phyloP scores from a whole-genome alignment of 2,329 filamentous ascomycete species.

The Epichloe coenophiala region DNA sequence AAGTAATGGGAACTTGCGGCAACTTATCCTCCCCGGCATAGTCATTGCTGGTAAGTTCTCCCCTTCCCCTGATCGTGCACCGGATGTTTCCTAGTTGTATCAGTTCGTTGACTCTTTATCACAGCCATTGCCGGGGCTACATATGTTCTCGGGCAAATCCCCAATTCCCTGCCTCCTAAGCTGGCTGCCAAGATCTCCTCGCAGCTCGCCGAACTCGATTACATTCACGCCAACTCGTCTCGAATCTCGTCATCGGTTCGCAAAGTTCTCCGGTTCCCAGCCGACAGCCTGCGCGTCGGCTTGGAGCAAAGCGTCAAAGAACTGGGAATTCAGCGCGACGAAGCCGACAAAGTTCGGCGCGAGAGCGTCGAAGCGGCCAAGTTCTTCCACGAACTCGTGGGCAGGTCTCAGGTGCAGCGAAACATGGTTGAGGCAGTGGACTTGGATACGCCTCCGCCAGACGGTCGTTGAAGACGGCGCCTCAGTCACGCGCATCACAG shows the following conservation, averaged over 20 bases:
- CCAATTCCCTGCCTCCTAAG: slow-evolving; percentile 73
- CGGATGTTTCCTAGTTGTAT: background rate
- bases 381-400: slow-evolving; percentile 79
- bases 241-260: slow-evolving; percentile 79
- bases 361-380: slow-evolving; percentile 81
- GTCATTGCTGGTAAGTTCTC: slow-evolving; percentile 58
- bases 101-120: background rate
- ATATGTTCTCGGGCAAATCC: slow-evolving; percentile 78
- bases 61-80: background rate
- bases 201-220: slow-evolving; percentile 73
- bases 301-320: slow-evolving; percentile 79
- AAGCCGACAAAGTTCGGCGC: slow-evolving; percentile 65
- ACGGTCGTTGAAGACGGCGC: slow-evolving; percentile 13
- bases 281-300: slow-evolving; percentile 71
- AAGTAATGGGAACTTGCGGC: slow-evolving; percentile 67
- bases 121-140: slow-evolving; percentile 56
- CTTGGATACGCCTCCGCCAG: slow-evolving; percentile 37
- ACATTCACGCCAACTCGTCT: slow-evolving; percentile 75
- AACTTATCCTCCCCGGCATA: slow-evolving; percentile 67
- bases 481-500: background rate
- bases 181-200: slow-evolving; percentile 73
- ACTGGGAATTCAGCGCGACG: slow-evolving; percentile 62
- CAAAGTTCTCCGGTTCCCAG: slow-evolving; percentile 76
- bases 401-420: slow-evolving; percentile 43
- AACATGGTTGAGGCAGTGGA: slow-evolving; percentile 37